Base-by-base conservation (phyloP, 179 eudicot species). In the Vitellaria paradoxa region DNA sequence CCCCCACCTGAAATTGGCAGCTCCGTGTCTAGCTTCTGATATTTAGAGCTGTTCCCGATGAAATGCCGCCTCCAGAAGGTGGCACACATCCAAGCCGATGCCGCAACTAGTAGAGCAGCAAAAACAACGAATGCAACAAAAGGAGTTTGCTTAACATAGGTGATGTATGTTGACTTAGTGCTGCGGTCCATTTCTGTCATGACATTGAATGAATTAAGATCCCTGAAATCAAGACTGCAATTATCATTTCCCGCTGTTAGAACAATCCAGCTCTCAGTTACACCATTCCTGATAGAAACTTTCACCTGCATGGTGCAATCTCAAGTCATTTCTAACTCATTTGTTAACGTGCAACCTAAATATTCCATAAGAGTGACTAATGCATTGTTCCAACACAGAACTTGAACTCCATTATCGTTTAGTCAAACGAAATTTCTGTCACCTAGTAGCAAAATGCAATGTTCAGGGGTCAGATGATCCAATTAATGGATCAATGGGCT, bases 161-260 rank as follows among this genome's bases (percentile, higher is more conserved):
- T 75, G 65, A 77, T 78, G 84, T 68, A 76, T 18, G 70, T 46
- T 20, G 82, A 76, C 63, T 79, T 77, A 42, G 76, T 65, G 63
- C 83, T 20, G 56, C 80, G 47, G 46, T 55, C 74, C 2, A 74
- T 62, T 55, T 82, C 84, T 40, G 81, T 77, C 46, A 53, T 69
- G 30, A 76, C 65, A 57, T 81, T 72, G 5, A 74, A 82, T 0
- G 87, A 46, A 61, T 84, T 75, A 57, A 86, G 70, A 74, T 84
- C 89, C 68, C 65, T 82, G 65, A 88, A 87, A 75, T 88, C 85
- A n/a, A 93, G 91, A 61, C 59, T 84, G 83, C 98, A 93, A 11
- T 77, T 85, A 49, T 85, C 90, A 14, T 83, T 79, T 18, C 86
- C 84, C 0, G 89, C 84, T 26, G 83, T 78, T 59, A 93, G 85